Percentiles rank a stretch among this genome's conserved stretches.
Conservation (phyloP, 73 alveolate species). For the Urostyla sp. region DNA sequence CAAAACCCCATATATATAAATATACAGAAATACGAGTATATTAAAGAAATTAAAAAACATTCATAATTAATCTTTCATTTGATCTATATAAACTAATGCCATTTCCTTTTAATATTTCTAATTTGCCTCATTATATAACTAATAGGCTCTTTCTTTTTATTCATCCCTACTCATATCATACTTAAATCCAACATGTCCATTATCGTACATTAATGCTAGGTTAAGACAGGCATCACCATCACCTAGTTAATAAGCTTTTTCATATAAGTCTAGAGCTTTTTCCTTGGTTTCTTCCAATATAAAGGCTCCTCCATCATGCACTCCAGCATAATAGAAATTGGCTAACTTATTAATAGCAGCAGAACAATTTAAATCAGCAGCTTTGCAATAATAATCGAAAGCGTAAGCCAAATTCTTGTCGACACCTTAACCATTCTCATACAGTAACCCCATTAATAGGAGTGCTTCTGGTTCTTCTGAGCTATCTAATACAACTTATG, state of each 20-base stretch:
- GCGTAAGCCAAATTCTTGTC: constrained; percentile 12
- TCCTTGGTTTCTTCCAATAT: background rate
- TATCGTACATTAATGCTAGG: constrained; percentile 38
- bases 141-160: no score
- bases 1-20: no score
- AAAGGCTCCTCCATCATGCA: background rate
- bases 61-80: no score
- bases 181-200: background rate
- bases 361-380: constrained; percentile 13
- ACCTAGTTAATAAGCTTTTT: constrained; percentile 8
- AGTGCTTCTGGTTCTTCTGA: constrained; percentile 29
- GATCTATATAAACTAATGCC: no score
- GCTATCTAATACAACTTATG: constrained; percentile 7
- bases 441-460: background rate
- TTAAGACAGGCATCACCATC: constrained; percentile 44
- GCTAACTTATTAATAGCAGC: constrained; percentile 32
- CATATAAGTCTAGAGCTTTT: constrained; percentile 28
- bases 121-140: no score
- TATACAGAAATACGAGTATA: no score
- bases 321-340: constrained; percentile 21
- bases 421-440: constrained; percentile 30
- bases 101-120: no score
- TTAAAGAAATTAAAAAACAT: no score
- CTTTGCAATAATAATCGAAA: constrained; percentile 24
- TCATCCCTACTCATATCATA: no score